Conservation (phyloP, 2,329 filamentous ascomycete genomes). For the Scedosporium minutisporum region DNA sequence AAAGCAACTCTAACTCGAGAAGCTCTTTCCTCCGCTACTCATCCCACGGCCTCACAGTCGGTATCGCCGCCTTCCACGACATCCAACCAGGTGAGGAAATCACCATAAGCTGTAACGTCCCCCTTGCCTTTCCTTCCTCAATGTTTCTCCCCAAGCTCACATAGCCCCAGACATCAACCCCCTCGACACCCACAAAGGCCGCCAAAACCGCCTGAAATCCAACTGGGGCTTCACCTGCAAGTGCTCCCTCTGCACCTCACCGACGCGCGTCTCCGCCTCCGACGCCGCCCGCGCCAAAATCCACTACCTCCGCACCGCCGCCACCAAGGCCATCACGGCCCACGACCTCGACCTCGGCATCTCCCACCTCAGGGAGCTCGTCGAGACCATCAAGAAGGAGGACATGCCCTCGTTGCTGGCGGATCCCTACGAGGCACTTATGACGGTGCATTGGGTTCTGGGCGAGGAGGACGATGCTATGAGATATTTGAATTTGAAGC, state of each 20-base stretch:
- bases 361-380: not conserved
- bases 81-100: conserved; percentile 7
- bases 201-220: not conserved
- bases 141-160: too few relatives aligned
- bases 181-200: not conserved
- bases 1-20: not conserved
- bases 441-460: not conserved
- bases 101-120: conserved; percentile 6
- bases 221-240: conserved; percentile 6
- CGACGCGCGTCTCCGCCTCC: not conserved
- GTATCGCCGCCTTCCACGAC: conserved; percentile 3
- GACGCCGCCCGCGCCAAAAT: not conserved
- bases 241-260: conserved; percentile 5
- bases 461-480: not conserved
- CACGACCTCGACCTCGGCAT: not conserved
- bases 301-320: not conserved
- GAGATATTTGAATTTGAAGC: not conserved
- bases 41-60: conserved; percentile 2
- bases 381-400: not conserved
- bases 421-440: conserved; percentile 2
- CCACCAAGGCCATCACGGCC: not conserved
- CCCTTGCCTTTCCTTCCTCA: not conserved
- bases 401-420: not conserved
- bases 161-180: conserved; percentile 1
- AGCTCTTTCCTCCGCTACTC: conserved; percentile 6